Conservation (phyloP, 352 stramenopile genomes). For the Pythium aphanidermatum region DNA sequence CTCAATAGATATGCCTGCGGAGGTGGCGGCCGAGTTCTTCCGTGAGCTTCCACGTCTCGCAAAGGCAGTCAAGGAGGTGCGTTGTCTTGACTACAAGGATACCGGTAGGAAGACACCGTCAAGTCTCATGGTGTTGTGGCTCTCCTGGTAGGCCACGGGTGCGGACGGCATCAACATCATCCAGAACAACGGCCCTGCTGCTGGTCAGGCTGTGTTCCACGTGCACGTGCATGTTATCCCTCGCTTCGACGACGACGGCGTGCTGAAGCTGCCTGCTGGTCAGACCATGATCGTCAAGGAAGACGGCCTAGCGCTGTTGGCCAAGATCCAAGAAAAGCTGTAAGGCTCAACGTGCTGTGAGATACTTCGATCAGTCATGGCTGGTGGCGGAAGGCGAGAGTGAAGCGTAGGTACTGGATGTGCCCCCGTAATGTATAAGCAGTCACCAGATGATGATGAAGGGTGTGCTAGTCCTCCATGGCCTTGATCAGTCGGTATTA, state of each 20-base stretch:
- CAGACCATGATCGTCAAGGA: slow-evolving; percentile 59
- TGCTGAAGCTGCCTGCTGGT: slow-evolving; percentile 48
- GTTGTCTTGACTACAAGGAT: neutral
- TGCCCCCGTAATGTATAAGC: no score
- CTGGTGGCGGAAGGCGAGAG: neutral
- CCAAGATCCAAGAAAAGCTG: slow-evolving; percentile 75
- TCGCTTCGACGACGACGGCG: slow-evolving; percentile 51
- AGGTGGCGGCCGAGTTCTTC: slow-evolving; percentile 67
- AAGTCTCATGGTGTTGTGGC: no score
- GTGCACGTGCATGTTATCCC: slow-evolving; percentile 79
- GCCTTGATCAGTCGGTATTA: no score
- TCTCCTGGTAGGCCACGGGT: slow-evolving; percentile 36
- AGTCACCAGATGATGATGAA: no score
- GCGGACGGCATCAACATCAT: slow-evolving; percentile 72
- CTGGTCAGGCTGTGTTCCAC: slow-evolving; percentile 75
- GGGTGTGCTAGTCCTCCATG: no score
- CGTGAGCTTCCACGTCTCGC: slow-evolving; percentile 65
- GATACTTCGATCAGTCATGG: neutral
- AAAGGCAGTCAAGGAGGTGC: slow-evolving; percentile 61
- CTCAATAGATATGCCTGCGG: slow-evolving; percentile 67
- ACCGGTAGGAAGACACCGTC: no score
- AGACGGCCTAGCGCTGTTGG: slow-evolving; percentile 47
- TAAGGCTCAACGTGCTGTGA: slow-evolving; percentile 10
- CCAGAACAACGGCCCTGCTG: slow-evolving; percentile 68
- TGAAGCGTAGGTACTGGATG: no score